phyloP scores from a whole-genome alignment of 2,329 filamentous ascomycete species.

The Fusarium albidum region DNA sequence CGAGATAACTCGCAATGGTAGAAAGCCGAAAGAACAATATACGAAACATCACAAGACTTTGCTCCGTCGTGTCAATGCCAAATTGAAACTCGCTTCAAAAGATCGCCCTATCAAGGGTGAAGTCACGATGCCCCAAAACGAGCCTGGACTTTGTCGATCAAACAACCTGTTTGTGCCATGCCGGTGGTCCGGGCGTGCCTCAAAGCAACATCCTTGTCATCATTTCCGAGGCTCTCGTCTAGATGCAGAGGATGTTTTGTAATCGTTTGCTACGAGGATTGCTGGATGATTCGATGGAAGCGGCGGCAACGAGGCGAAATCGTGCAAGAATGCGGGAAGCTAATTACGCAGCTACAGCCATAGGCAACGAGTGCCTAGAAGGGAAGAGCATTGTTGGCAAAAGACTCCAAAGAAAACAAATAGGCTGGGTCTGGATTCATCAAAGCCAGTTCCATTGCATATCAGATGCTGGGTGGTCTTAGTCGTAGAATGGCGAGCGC shows the following conservation, averaged over 20 bases:
- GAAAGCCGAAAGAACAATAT: too few species aligned
- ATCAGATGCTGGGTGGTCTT: slow-evolving; percentile 1
- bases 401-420: background rate
- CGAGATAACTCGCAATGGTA: too few species aligned
- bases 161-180: background rate
- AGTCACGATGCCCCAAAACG: background rate
- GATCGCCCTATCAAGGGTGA: too few species aligned
- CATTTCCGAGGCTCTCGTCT: slow-evolving; percentile 6
- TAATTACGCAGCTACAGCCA: background rate
- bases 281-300: slow-evolving; percentile 3
- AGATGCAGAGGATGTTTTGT: slow-evolving; percentile 23
- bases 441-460: slow-evolving; percentile 7
- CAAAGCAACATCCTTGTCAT: slow-evolving; percentile 1
- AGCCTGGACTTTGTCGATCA: background rate
- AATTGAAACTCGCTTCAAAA: too few species aligned
- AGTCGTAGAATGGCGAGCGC: slow-evolving; percentile 10
- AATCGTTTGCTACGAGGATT: background rate
- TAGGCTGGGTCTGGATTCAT: slow-evolving; percentile 8
- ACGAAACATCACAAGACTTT: too few species aligned
- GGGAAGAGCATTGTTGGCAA: background rate
- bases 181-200: background rate
- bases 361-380: background rate
- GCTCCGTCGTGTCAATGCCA: too few species aligned
- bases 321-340: background rate
- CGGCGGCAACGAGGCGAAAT: slow-evolving; percentile 16